phyloP scores from a whole-genome alignment of 1,139 yeast species.

The Yamadazyma siamensis region DNA sequence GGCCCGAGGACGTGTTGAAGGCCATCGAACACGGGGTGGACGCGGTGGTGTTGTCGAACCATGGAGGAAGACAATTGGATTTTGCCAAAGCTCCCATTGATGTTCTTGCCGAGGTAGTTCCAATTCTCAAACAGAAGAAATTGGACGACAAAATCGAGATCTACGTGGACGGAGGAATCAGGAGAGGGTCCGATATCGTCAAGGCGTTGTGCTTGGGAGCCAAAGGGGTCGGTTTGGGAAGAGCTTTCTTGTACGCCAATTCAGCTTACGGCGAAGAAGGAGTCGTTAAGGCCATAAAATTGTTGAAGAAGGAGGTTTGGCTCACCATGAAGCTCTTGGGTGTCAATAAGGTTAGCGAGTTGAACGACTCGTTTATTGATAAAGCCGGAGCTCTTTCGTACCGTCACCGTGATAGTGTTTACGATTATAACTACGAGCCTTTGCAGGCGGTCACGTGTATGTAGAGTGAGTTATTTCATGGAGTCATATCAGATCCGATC shows the following conservation, averaged over 20 bases:
- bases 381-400: no score
- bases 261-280: constrained; percentile 51
- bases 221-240: constrained; percentile 51
- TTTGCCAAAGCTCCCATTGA: constrained; percentile 46
- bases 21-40: constrained; percentile 45
- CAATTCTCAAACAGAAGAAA: constrained; percentile 29
- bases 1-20: constrained; percentile 46
- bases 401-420: no score
- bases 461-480: no score
- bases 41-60: constrained; percentile 52
- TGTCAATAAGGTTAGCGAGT: constrained; percentile 27
- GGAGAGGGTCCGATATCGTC: constrained; percentile 51
- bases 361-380: no score
- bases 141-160: constrained; percentile 38
- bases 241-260: constrained; percentile 47
- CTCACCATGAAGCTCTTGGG: constrained; percentile 48
- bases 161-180: constrained; percentile 52
- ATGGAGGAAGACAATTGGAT: constrained; percentile 55
- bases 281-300: constrained; percentile 38
- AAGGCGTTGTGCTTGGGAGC: constrained; percentile 58
- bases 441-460: no score
- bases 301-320: constrained; percentile 43
- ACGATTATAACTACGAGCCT: no score
- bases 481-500: no score
- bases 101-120: constrained; percentile 44